phyloP scores from a whole-genome alignment of 73 alveolate genomes.

The Effrenium voratum region DNA sequence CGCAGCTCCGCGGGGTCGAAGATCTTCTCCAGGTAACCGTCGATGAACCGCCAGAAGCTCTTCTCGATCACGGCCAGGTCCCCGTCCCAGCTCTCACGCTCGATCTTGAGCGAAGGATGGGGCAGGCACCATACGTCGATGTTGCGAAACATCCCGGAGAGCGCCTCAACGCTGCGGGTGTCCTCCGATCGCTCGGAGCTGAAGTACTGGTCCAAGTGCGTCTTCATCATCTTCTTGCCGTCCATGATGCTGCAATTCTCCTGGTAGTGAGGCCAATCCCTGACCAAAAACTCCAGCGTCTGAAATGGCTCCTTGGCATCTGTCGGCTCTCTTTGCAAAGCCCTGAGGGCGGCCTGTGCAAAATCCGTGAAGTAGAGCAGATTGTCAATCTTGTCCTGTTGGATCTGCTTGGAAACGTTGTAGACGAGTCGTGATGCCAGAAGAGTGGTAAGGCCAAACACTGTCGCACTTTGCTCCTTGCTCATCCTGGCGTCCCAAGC shows the following conservation, averaged over 20 bases:
- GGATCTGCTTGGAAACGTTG: slow-evolving; percentile 86
- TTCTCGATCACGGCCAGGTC: slow-evolving; percentile 77
- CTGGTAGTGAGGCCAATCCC: slow-evolving; percentile 88
- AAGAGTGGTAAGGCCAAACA: slow-evolving; percentile 73
- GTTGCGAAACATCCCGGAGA: slow-evolving; percentile 54
- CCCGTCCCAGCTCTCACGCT: slow-evolving; percentile 80
- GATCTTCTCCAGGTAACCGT: slow-evolving; percentile 75
- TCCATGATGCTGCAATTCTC: background rate
- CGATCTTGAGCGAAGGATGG: slow-evolving; percentile 90
- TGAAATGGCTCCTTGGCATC: slow-evolving; percentile 49
- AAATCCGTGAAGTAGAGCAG: slow-evolving; percentile 82
- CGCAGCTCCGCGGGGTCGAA: slow-evolving; percentile 63
- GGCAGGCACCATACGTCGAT: slow-evolving; percentile 92
- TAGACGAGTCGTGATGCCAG: slow-evolving; percentile 63
- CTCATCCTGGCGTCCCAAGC: slow-evolving; percentile 92
- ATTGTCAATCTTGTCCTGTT: slow-evolving; percentile 82
- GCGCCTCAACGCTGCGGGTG: slow-evolving; percentile 46
- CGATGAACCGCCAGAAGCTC: slow-evolving; percentile 70
- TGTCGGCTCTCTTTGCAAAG: slow-evolving; percentile 6
- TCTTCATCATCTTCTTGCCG: slow-evolving; percentile 63
- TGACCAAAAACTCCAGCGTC: slow-evolving; percentile 72
- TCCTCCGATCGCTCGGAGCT: background rate
- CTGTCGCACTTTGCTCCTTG: slow-evolving; percentile 92
- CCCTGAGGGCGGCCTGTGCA: slow-evolving; percentile 81
- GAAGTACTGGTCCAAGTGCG: slow-evolving; percentile 55